Conservation (phyloP, 495 filamentous ascomycete genomes). For the Staphylotrichum tortipilum region DNA sequence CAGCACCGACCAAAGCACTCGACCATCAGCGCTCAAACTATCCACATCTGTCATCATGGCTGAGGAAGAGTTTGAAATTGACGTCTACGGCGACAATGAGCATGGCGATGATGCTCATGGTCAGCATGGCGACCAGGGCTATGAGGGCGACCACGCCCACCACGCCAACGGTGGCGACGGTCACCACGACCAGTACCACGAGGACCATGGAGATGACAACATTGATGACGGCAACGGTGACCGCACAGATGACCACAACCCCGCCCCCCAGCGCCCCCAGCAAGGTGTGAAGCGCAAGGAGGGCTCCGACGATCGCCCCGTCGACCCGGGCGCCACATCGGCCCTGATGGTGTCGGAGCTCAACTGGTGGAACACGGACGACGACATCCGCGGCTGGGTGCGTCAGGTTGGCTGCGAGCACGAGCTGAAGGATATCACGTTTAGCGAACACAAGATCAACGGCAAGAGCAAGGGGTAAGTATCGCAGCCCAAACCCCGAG, state of each 20-base stretch:
- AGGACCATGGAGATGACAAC: slow-evolving; percentile 18
- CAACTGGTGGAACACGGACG: slow-evolving; percentile 94
- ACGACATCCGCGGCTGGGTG: slow-evolving; percentile 86
- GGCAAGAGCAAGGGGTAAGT: slow-evolving; percentile 96
- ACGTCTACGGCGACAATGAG: slow-evolving; percentile 79
- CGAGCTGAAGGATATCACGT: slow-evolving; percentile 86
- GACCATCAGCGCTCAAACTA: background rate
- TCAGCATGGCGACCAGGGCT: slow-evolving; percentile 63
- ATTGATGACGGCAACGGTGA: slow-evolving; percentile 35
- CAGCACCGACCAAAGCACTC: background rate
- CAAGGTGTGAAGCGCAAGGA: slow-evolving; percentile 75
- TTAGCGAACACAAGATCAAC: slow-evolving; percentile 97
- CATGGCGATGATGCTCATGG: slow-evolving; percentile 65
- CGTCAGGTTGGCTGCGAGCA: slow-evolving; percentile 65
- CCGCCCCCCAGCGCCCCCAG: slow-evolving; percentile 34
- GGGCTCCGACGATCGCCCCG: slow-evolving; percentile 60
- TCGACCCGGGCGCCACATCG: slow-evolving; percentile 74
- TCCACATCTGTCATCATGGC: slow-evolving; percentile 21
- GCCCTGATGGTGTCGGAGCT: slow-evolving; percentile 81
- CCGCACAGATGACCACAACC: slow-evolving; percentile 15
- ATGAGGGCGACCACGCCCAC: slow-evolving; percentile 39
- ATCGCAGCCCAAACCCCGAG: too few species aligned
- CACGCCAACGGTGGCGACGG: slow-evolving; percentile 35
- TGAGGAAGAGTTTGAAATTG: slow-evolving; percentile 97
- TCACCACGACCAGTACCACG: slow-evolving; percentile 29